Evolutionary conservation across 2,329 filamentous ascomycete genomes (phyloP).

Genomic region (Pyrenophora seminiperda): DNA sequence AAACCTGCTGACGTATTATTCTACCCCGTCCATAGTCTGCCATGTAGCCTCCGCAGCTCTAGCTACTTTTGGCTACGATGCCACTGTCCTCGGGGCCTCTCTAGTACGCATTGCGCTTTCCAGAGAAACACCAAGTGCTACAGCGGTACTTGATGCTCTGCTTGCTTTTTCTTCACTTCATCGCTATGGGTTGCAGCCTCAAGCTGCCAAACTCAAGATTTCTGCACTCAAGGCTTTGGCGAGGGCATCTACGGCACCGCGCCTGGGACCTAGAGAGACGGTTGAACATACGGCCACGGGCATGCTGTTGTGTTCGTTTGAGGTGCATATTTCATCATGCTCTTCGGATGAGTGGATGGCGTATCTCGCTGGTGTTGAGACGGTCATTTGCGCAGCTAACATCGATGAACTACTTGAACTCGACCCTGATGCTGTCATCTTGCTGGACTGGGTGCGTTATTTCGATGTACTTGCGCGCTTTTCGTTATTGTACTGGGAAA

Average conservation of each 20-base stretch:
- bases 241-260: neutral
- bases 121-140: conserved; percentile 8
- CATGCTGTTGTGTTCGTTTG: conserved; percentile 23
- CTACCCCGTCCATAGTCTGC: neutral
- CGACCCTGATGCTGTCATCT: conserved; percentile 9
- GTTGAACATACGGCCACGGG: conserved; percentile 19
- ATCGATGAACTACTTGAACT: neutral
- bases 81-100: neutral
- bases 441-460: conserved; percentile 29
- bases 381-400: conserved; percentile 4
- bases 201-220: conserved; percentile 18
- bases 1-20: too few relatives aligned
- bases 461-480: conserved; percentile 25
- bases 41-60: conserved; percentile 7
- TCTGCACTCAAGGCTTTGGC: conserved; percentile 13
- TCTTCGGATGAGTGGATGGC: conserved; percentile 21
- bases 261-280: conserved; percentile 5
- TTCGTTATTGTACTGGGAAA: conserved; percentile 16
- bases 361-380: conserved; percentile 19
- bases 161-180: conserved; percentile 19
- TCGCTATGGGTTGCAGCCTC: conserved; percentile 17
- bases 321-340: conserved; percentile 19
- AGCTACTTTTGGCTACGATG: conserved; percentile 14
- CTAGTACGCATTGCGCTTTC: neutral
- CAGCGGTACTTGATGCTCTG: conserved; percentile 15